These are phyloP conservation scores for Solanum okadae DNA, from an alignment of 257 asterid genomes.

Conservation along the genomic window DNA sequence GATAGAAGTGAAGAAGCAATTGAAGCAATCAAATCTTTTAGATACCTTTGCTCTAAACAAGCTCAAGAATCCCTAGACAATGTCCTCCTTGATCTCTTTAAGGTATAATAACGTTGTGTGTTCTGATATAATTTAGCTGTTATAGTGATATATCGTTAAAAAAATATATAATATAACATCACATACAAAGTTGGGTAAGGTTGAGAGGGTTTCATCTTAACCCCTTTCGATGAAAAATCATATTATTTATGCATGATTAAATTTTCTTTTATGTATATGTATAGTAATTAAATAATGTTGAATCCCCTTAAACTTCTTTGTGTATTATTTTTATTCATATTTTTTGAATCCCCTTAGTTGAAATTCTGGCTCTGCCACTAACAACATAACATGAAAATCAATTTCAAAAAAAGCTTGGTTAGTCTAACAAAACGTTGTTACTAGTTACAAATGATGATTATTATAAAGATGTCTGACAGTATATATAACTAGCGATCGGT, in stretches of 20 bases:
- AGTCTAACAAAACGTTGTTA: no score
- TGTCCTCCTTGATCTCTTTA: slow-evolving; percentile 70
- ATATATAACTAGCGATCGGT: no score
- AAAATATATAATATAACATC: background rate
- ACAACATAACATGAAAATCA: background rate
- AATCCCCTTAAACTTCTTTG: background rate
- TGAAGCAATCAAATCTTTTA: slow-evolving; percentile 22
- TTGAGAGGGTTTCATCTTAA: background rate
- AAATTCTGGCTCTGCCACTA: background rate
- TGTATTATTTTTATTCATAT: no score
- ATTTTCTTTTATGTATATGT: background rate
- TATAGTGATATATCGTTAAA: background rate
- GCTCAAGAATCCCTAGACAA: slow-evolving; percentile 76
- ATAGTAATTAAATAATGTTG: background rate
- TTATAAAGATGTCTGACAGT: background rate
- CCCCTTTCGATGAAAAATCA: background rate
- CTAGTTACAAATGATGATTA: no score
- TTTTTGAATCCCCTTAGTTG: no score
- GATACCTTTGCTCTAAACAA: slow-evolving; percentile 45
- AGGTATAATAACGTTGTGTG: slow-evolving; percentile 16
- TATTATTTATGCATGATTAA: background rate
- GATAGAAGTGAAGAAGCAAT: slow-evolving; percentile 50
- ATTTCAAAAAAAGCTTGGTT: rapidly evolving
- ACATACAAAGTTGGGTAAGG: rapidly evolving
- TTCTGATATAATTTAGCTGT: rapidly evolving